These are phyloP conservation scores for Cymodocea nodosa DNA, from an alignment of 116 monocot genomes.

Conservation along the genomic window DNA sequence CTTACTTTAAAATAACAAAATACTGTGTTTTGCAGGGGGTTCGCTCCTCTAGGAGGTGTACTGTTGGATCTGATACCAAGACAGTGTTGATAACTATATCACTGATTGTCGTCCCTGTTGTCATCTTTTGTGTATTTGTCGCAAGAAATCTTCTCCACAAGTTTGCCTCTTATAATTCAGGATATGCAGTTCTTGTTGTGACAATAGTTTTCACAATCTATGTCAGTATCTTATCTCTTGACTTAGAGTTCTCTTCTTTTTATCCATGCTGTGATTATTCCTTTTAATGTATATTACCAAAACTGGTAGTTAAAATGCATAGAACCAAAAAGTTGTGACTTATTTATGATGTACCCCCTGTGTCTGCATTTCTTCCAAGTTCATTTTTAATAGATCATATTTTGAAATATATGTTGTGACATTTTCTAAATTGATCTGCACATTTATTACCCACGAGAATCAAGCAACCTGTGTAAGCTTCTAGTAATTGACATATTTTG, in stretches of 20 bases:
- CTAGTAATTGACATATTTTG: too few relatives aligned
- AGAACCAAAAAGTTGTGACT: too few relatives aligned
- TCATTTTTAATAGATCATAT: too few relatives aligned
- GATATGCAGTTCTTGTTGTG: conserved; percentile 58
- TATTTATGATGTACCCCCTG: too few relatives aligned
- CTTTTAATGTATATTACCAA: neutral
- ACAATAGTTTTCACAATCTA: conserved; percentile 56
- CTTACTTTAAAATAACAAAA: neutral
- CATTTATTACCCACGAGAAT: too few relatives aligned
- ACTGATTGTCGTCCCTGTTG: conserved; percentile 53
- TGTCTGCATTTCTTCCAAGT: too few relatives aligned
- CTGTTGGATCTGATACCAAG: conserved; percentile 85
- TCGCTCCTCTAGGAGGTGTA: conserved; percentile 55
- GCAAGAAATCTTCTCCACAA: conserved; percentile 73
- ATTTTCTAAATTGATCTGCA: too few relatives aligned
- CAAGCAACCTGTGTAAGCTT: neutral
- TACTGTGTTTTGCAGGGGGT: conserved; percentile 36
- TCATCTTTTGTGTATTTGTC: conserved; percentile 86
- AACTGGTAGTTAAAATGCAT: too few relatives aligned
- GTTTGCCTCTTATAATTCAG: conserved; percentile 67
- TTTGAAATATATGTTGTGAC: too few relatives aligned
- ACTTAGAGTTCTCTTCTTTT: neutral
- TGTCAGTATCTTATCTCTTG: conserved; percentile 32
- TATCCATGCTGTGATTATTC: neutral
- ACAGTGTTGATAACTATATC: conserved; percentile 58